phyloP scores from a whole-genome alignment of 176 grass and related monocot species.

The Triticum turgidum region DNA sequence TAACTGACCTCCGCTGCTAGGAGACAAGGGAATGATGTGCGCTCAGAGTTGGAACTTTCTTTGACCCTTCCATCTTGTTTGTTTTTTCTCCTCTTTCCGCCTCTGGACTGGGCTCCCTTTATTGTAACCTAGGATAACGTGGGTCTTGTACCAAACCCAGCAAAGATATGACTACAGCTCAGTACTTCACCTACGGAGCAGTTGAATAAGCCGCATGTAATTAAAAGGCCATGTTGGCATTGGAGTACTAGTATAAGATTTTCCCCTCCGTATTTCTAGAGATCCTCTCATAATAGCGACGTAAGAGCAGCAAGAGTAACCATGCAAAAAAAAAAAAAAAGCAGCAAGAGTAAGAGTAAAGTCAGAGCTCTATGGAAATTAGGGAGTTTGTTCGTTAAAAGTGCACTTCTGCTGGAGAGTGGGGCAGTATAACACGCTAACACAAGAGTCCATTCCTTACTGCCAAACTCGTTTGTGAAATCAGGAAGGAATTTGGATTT shows the following conservation, averaged over 20 bases:
- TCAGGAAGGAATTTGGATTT: not conserved
- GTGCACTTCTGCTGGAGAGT: not conserved
- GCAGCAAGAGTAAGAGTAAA: not conserved
- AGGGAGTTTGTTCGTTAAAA: not conserved
- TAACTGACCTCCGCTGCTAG: not conserved
- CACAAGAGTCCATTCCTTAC: not conserved
- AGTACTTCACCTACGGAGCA: not conserved
- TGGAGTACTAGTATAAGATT: not conserved
- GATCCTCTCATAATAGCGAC: constrained; percentile 16
- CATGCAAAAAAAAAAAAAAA: too few species aligned
- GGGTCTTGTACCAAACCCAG: constrained; percentile 1
- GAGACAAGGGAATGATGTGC: constrained; percentile 25
- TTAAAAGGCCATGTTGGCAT: not conserved
- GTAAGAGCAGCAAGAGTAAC: not conserved
- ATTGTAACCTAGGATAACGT: constrained; percentile 28
- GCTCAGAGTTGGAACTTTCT: constrained; percentile 30
- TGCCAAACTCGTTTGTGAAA: not conserved
- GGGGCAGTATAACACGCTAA: not conserved
- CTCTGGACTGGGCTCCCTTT: not conserved
- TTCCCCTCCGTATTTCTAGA: not conserved
- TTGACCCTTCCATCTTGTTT: not conserved
- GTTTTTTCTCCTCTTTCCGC: not conserved
- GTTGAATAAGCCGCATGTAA: not conserved
- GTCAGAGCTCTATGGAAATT: not conserved
- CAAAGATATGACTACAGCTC: constrained; percentile 7